phyloP scores from a whole-genome alignment of 495 filamentous ascomycete species.

The Lophiotrema nucula region DNA sequence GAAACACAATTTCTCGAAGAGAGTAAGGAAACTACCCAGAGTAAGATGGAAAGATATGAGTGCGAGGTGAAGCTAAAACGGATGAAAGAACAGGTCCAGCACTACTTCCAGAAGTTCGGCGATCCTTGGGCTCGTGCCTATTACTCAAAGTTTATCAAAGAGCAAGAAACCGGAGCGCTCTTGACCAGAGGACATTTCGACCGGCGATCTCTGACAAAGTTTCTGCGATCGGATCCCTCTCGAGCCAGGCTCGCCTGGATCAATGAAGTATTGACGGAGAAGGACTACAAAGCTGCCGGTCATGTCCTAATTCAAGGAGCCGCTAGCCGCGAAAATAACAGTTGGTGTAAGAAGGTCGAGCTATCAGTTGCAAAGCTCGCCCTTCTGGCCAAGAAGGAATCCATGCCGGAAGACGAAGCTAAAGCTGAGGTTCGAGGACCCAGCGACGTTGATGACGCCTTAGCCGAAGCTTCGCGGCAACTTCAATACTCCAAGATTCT shows the following conservation, averaged over 20 bases:
- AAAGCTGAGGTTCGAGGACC: background rate
- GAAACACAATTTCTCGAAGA: constrained; percentile 22
- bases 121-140: constrained; percentile 74
- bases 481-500: constrained; percentile 68
- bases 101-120: constrained; percentile 48
- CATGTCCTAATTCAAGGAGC: constrained; percentile 65
- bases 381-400: constrained; percentile 59
- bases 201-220: constrained; percentile 67
- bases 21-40: constrained; percentile 15
- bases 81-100: constrained; percentile 28
- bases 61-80: constrained; percentile 20
- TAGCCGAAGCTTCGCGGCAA: background rate
- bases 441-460: background rate
- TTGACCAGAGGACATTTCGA: constrained; percentile 63
- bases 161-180: constrained; percentile 61
- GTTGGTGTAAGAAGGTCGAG: constrained; percentile 89
- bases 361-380: constrained; percentile 84
- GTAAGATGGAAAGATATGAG: constrained; percentile 27
- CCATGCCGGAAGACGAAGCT: background rate
- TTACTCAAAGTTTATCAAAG: constrained; percentile 70
- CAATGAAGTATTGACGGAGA: constrained; percentile 73
- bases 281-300: constrained; percentile 69
- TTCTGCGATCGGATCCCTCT: constrained; percentile 64
- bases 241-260: constrained; percentile 88
- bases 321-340: constrained; percentile 62